phyloP scores from a whole-genome alignment of 2,329 filamentous ascomycete genomes.

The Juglanconis sp. region DNA sequence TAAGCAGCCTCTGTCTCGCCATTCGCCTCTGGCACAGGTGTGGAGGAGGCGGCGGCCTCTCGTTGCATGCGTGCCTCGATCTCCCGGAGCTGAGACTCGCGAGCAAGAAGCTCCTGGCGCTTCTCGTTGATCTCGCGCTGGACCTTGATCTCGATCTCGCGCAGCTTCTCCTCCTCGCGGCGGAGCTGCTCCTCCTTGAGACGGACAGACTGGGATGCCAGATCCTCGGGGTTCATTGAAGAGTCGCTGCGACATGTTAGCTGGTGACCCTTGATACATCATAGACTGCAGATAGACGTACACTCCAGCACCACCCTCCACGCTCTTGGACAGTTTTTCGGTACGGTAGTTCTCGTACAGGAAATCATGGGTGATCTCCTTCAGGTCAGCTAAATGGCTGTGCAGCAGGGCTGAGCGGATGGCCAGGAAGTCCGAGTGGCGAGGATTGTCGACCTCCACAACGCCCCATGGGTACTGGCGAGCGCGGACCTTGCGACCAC shows the following conservation, averaged over 20 bases:
- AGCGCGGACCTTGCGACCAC: constrained; percentile 85
- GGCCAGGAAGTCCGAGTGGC: constrained; percentile 96
- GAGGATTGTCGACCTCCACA: constrained; percentile 97
- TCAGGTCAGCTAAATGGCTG: constrained; percentile 95
- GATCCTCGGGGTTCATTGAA: constrained; percentile 96
- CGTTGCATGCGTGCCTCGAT: constrained; percentile 97
- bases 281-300: constrained; percentile 53
- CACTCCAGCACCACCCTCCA: constrained; percentile 84
- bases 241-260: constrained; percentile 58
- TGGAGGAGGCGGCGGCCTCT: constrained; percentile 60
- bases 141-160: constrained; percentile 99
- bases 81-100: constrained; percentile 97
- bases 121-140: constrained; percentile 99
- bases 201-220: constrained; percentile 94
- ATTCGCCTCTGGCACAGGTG: constrained; percentile 45
- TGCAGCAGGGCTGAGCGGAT: constrained; percentile 95
- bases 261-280: not conserved
- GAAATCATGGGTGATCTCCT: constrained; percentile 99
- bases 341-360: constrained; percentile 99
- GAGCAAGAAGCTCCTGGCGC: constrained; percentile 93
- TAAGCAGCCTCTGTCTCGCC: constrained; percentile 53
- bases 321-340: constrained; percentile 99
- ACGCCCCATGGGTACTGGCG: constrained; percentile 99
- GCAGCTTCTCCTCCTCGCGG: constrained; percentile 98
- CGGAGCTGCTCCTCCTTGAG: constrained; percentile 99